Base-by-base conservation (phyloP, 768 basidiomycete species). In the Amanita jacksonii region DNA sequence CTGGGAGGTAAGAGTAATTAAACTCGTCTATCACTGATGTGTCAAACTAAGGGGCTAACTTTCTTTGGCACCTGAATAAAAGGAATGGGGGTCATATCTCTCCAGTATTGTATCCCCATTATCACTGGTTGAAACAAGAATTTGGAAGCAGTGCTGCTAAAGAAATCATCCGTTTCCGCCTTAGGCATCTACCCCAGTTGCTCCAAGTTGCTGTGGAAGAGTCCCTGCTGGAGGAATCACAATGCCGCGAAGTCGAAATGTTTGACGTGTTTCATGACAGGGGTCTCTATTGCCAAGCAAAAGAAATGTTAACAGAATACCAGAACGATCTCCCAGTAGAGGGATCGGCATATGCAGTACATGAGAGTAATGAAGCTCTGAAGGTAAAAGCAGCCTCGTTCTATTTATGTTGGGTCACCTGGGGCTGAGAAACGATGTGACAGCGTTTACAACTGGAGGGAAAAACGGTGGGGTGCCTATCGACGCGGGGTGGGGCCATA, bases 81-180 rank as follows among this genome's bases (percentile, higher is more conserved):
- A 81, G 83, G 51, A 85, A 85, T 46, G 83, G 82, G 1, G 82
- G 84, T 0, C 83, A 85, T 51, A 70, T 81, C 27, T 73, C 72
- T 5, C 77, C 81, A 0, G 60, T 68, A 8, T 56, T 79, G 7
- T 83, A 79, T 50, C 69, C 73, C 12, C 79, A 83, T 44, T 84
- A 83, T 51, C 37, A 49, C 1, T 46, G 58, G 7, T 60, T 82
- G 19, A 72, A 70, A 54, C 54, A 66, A 23, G 53, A 57, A 12
- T 58, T 73, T 48, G 81, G 83, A 1, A 48, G 57, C 1, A 59
- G 59, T 6, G 52, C 53, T 1, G 81, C 83, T 0, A 57, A 68
- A 52, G 64, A 67, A 47, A 72, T 81, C 42, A 70, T 81, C 13
- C 68, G 73, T 8, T 83, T 85, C 50, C 72, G 84, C 5, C 62